phyloP scores from a whole-genome alignment of 1,284 basidiomycete genomes.

The Xanthoconium separans region DNA sequence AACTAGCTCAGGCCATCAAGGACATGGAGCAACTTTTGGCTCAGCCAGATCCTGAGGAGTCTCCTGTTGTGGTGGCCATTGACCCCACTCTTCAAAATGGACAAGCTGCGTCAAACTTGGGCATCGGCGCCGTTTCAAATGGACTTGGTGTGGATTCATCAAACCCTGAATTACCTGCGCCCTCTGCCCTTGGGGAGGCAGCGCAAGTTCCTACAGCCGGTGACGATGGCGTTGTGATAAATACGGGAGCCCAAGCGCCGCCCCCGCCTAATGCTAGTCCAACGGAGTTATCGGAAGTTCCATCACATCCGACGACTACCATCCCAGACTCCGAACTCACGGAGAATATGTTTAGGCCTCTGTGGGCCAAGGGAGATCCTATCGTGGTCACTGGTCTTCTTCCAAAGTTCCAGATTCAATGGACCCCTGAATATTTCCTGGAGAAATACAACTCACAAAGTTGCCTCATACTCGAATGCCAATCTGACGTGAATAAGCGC shows the following conservation, averaged over 20 bases:
- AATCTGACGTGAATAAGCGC: conserved; percentile 62
- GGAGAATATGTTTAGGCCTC: conserved; percentile 58
- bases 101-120: conserved; percentile 5
- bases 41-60: conserved; percentile 30
- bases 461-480: conserved; percentile 81
- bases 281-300: conserved; percentile 31
- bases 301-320: conserved; percentile 43
- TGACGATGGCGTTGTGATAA: conserved; percentile 9
- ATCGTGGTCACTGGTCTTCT: conserved; percentile 71
- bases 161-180: conserved; percentile 3
- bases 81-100: conserved; percentile 25
- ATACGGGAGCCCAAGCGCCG: conserved; percentile 7
- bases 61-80: conserved; percentile 20
- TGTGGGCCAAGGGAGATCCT: conserved; percentile 77
- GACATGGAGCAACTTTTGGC: conserved; percentile 62
- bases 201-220: conserved; percentile 1
- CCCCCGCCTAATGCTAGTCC: conserved; percentile 17
- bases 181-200: conserved; percentile 13
- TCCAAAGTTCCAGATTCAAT: conserved; percentile 61
- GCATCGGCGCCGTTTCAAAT: conserved; percentile 7
- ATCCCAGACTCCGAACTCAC: conserved; percentile 55
- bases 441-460: conserved; percentile 63
- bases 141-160: conserved; percentile 9
- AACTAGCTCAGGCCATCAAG: conserved; percentile 61
- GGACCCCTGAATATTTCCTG: conserved; percentile 83